These are phyloP conservation scores for Phytophthora capsici DNA, from an alignment of 352 stramenopile genomes.

Conservation along the genomic window DNA sequence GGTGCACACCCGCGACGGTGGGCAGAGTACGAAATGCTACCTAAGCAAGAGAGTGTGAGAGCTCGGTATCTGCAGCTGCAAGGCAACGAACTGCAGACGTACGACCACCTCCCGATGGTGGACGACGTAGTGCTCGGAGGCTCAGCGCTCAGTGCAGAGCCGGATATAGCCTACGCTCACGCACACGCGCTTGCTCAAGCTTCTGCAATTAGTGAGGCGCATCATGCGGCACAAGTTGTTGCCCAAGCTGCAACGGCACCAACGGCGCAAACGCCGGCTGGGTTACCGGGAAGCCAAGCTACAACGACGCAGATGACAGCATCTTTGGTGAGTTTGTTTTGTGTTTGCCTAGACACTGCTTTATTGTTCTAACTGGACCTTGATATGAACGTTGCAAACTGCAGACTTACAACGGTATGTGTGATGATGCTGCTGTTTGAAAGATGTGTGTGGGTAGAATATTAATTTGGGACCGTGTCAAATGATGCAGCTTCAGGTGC, in stretches of 20 bases:
- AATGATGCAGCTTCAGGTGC: constrained; percentile 19
- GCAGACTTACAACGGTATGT: constrained; percentile 35
- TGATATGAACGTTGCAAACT: not conserved
- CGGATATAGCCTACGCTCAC: constrained; percentile 69
- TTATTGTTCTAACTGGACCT: constrained; percentile 5
- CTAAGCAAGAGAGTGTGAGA: constrained; percentile 72
- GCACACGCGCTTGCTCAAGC: constrained; percentile 50
- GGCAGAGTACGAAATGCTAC: constrained; percentile 81
- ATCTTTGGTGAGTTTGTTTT: constrained; percentile 47
- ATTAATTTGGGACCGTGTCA: constrained; percentile 2
- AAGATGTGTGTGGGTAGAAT: not conserved
- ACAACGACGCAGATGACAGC: constrained; percentile 39
- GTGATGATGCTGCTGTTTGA: not conserved
- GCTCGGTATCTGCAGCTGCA: constrained; percentile 69
- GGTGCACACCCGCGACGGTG: constrained; percentile 76
- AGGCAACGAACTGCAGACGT: constrained; percentile 54
- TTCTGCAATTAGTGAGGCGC: constrained; percentile 35
- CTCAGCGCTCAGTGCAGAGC: constrained; percentile 57
- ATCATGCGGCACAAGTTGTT: constrained; percentile 36
- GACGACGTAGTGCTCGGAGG: constrained; percentile 73
- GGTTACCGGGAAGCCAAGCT: constrained; percentile 23
- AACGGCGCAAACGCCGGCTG: constrained; percentile 14
- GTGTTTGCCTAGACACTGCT: not conserved
- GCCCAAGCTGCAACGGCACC: constrained; percentile 16
- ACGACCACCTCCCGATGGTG: constrained; percentile 70